Base-by-base conservation (phyloP, 2,329 filamentous ascomycete genomes). In the Achaetomium macrosporum region DNA sequence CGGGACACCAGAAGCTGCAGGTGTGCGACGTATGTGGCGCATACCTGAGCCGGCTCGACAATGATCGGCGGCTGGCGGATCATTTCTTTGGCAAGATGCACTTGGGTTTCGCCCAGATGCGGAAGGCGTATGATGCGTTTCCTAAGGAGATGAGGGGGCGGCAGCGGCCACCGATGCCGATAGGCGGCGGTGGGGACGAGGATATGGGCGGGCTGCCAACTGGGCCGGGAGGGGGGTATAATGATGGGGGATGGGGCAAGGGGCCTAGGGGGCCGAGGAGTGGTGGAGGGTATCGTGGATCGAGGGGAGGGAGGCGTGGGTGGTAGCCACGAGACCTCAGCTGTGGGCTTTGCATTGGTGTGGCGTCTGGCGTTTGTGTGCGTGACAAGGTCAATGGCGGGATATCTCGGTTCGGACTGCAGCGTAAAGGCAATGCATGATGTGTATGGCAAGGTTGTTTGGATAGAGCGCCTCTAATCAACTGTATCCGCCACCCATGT, bases 81-180 rank as follows among this genome's bases (percentile, higher is more conserved):
- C 93, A 99, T 69, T 99, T 99, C 68, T 97, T 96, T 70, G 93
- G 93, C 19, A 99, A 99, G 77, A 99, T 99, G 93, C 93, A 99
- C 67, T 74, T 99, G 53, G 93, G 93, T 0, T 99, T 97, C 68
- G 93, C 93, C 15, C 89, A 96, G 72, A 99, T 99, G 93, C 83
- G 93, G 63, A 95, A 93, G 77, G 93, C 90, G 3, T 90, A 83
- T 64, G 90, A 96, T 51, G 75, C 81, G n/a, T 83, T 99, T 57
- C 86, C 86, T 47, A 90, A 90, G 70, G 90, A 96, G 67, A 77
- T 96, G 70, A 33, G 53, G 66, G 85, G 85, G 1, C 76, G 88
- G 29, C 76, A 78, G 44, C 80, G 82, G 39, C 83, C 81, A 16
- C 72, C 75, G 17, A 76, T 81, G 61, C 49, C 40, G 31, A 75